A percentile compares a stretch with the other conserved stretches of the same genome.
Conservation (phyloP, 495 filamentous ascomycete genomes). For the Neurospora sp. region DNA sequence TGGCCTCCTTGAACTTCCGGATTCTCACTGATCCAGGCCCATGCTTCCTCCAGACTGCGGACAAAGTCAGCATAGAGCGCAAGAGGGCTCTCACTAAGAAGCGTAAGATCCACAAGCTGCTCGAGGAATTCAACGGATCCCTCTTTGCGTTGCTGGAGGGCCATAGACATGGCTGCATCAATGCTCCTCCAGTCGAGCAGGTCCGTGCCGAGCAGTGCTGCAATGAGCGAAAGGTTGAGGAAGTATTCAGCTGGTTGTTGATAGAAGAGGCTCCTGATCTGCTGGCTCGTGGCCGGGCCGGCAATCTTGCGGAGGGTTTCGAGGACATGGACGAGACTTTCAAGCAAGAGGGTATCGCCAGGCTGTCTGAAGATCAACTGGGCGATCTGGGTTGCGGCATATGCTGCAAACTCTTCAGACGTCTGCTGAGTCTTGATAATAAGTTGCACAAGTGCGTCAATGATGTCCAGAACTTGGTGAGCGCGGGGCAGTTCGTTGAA, state of each 20-base stretch:
- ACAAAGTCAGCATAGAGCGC: slow-evolving; percentile 81
- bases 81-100: slow-evolving; percentile 65
- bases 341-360: slow-evolving; percentile 57
- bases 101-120: slow-evolving; percentile 60
- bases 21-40: slow-evolving; percentile 71
- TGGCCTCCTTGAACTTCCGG: slow-evolving; percentile 51
- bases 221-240: slow-evolving; percentile 67
- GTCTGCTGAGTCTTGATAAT: slow-evolving; percentile 45
- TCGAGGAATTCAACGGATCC: slow-evolving; percentile 65
- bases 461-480: slow-evolving; percentile 52
- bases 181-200: slow-evolving; percentile 73
- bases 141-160: slow-evolving; percentile 55
- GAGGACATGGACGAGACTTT: slow-evolving; percentile 74
- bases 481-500: slow-evolving; percentile 57
- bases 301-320: slow-evolving; percentile 68
- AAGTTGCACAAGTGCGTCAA: slow-evolving; percentile 43
- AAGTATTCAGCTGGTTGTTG: slow-evolving; percentile 61
- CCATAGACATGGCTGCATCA: slow-evolving; percentile 64
- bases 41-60: slow-evolving; percentile 66
- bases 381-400: slow-evolving; percentile 62
- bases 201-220: slow-evolving; percentile 58
- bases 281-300: slow-evolving; percentile 59
- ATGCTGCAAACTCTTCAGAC: slow-evolving; percentile 57
- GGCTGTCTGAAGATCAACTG: slow-evolving; percentile 48
- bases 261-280: slow-evolving; percentile 56